A percentile compares a stretch with the other conserved stretches of the same genome.
These are phyloP conservation scores for Somion occarium DNA, from an alignment of 1,284 basidiomycete species.

Conservation along the genomic window DNA sequence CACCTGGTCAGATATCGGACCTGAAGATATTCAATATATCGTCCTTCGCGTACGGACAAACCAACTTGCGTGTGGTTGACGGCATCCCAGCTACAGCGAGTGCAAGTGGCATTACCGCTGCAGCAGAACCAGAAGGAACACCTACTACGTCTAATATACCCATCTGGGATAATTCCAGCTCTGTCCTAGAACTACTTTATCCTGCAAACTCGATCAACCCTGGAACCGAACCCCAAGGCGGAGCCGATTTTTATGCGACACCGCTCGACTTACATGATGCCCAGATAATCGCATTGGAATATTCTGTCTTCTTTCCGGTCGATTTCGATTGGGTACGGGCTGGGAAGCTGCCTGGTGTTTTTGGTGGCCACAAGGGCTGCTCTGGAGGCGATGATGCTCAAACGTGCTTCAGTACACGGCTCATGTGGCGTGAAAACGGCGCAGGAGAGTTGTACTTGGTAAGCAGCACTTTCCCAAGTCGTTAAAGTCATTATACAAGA, in stretches of 20 bases:
- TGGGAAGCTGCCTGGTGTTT: constrained; percentile 70
- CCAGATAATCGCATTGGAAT: constrained; percentile 49
- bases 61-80: constrained; percentile 55
- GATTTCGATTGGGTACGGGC: constrained; percentile 66
- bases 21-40: constrained; percentile 58
- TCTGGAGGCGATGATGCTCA: constrained; percentile 62
- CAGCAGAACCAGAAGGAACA: background rate
- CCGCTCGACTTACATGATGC: constrained; percentile 48
- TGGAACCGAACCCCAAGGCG: constrained; percentile 50
- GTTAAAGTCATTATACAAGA: background rate
- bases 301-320: constrained; percentile 61
- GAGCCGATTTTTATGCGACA: constrained; percentile 65
- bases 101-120: constrained; percentile 8
- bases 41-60: constrained; percentile 46
- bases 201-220: constrained; percentile 65
- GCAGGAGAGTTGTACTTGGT: constrained; percentile 72
- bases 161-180: constrained; percentile 14
- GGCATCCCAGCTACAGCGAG: constrained; percentile 38
- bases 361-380: constrained; percentile 62
- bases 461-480: constrained; percentile 20
- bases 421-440: constrained; percentile 70
- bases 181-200: constrained; percentile 53
- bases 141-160: background rate
- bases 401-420: constrained; percentile 66
- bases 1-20: constrained; percentile 50